Evolutionary conservation across 2,329 filamentous ascomycete species (phyloP), one percentile per base, ranked within the genome.

Genomic region (Colletotrichum sp.): DNA sequence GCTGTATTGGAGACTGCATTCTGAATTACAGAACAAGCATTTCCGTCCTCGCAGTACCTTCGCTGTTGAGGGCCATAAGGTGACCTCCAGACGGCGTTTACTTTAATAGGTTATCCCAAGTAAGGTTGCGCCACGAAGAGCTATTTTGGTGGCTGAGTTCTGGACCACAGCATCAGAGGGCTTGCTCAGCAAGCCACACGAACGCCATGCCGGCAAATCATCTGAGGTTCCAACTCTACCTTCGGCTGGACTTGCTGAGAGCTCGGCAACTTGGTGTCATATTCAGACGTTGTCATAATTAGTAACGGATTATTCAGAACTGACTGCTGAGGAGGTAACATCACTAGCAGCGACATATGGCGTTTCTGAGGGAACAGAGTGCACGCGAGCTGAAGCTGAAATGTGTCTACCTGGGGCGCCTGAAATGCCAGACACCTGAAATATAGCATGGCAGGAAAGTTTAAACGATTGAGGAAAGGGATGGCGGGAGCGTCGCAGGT

Each of bases 1-100:
- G 9, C 3, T 4, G 9, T 4, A 0, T 48, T 21, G 38, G 2
- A 48, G 3, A 48, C 0, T 2, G 5, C 5, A 1, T 4, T 7
- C 38, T n/a, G 38, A 48, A 21, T 21, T n/a, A 12, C 5, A 48
- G 18, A 48, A 48, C 18, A 48, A n/a, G 38, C 3, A 48, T 7
- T 1, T n/a, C 3, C 38, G 18, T 1, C 38, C 9, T 21, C 38
- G 10, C 18, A 21, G 9, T 48, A n/a, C 18, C 38, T 21, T 48
- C 5, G 38, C 38, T 48, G 0, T n/a, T 7, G 38, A 21, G 5
- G 18, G 10, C 18, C 12, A 21, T n/a, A 21, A 48, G 38, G 10
- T n/a, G 18, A 48, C 38, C 1, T 48, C 1, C 38, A 7, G 38
- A 0, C 5, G 38, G 38, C 9, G 9, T 21, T n/a, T 48, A 48